These are phyloP conservation scores for Microthlaspi erraticum DNA, from an alignment of 345 rosid species.

Conservation along the genomic window DNA sequence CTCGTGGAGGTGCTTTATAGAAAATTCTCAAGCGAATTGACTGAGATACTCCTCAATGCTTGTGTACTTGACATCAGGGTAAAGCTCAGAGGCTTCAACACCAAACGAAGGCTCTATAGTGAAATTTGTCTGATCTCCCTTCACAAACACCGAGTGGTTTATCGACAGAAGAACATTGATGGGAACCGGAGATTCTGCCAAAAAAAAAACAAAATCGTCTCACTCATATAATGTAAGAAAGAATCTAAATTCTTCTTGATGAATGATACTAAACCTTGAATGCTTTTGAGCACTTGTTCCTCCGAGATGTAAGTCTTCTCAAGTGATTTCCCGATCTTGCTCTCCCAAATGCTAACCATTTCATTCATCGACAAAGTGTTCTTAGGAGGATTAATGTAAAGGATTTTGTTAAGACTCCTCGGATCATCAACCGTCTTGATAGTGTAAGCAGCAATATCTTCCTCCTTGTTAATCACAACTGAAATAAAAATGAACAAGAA, in stretches of 20 bases:
- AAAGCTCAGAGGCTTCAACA: conserved; percentile 79
- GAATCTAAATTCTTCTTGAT: not conserved
- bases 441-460: conserved; percentile 60
- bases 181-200: conserved; percentile 65
- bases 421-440: conserved; percentile 69
- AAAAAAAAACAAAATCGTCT: not conserved
- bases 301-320: conserved; percentile 59
- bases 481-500: not conserved
- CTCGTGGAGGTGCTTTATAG: not conserved
- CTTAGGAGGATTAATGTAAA: conserved; percentile 59
- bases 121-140: conserved; percentile 71
- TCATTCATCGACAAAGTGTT: conserved; percentile 69
- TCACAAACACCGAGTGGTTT: conserved; percentile 65
- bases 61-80: conserved; percentile 77
- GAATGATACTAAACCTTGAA: conserved; percentile 51
- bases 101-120: conserved; percentile 73
- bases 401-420: conserved; percentile 61
- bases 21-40: conserved; percentile 49
- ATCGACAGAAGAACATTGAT: conserved; percentile 53
- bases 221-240: not conserved
- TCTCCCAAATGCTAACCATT: conserved; percentile 71
- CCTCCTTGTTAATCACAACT: conserved; percentile 66
- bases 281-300: conserved; percentile 59
- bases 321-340: conserved; percentile 62
- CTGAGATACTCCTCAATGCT: conserved; percentile 69